Percentiles rank a stretch among this genome's conserved stretches.
Conservation (phyloP, 345 rosid genomes). For the Salix exigua region DNA sequence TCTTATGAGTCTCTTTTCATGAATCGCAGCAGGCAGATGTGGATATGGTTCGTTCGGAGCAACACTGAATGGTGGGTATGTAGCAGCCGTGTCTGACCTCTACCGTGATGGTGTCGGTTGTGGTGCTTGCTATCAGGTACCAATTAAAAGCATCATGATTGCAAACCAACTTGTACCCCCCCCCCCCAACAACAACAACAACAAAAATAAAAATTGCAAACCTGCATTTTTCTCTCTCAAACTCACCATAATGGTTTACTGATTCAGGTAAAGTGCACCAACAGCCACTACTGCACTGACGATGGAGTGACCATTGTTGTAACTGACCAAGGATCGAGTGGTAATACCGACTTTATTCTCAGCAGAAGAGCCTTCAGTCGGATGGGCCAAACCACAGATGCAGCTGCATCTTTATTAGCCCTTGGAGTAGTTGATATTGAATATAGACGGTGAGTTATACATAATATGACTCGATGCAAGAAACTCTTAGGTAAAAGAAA, state of each 20-base stretch:
- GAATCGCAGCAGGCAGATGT: conserved; percentile 52
- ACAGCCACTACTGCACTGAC: conserved; percentile 49
- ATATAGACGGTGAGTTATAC: conserved; percentile 50
- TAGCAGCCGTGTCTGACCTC: conserved; percentile 59
- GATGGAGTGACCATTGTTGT: conserved; percentile 50
- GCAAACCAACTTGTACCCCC: background rate
- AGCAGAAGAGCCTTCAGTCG: conserved; percentile 47
- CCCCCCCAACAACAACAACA: no score
- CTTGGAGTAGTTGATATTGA: conserved; percentile 54
- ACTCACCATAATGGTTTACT: background rate
- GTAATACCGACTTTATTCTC: conserved; percentile 53
- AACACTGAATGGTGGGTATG: conserved; percentile 60
- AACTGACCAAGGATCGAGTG: conserved; percentile 57
- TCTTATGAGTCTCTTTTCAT: background rate
- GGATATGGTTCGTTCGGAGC: conserved; percentile 73
- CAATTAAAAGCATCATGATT: background rate
- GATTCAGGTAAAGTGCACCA: conserved; percentile 57
- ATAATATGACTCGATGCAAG: background rate
- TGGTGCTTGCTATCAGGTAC: conserved; percentile 75
- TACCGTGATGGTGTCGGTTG: conserved; percentile 65
- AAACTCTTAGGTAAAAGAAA: background rate
- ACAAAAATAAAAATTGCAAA: background rate
- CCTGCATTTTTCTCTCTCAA: background rate
- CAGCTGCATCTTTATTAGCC: conserved; percentile 40
- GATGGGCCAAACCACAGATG: conserved; percentile 56